A percentile compares a stretch with the other conserved stretches of the same genome.
Evolutionary conservation across 352 stramenopile genomes (phyloP).

Genomic region (Globisporangium orthogonon): DNA sequence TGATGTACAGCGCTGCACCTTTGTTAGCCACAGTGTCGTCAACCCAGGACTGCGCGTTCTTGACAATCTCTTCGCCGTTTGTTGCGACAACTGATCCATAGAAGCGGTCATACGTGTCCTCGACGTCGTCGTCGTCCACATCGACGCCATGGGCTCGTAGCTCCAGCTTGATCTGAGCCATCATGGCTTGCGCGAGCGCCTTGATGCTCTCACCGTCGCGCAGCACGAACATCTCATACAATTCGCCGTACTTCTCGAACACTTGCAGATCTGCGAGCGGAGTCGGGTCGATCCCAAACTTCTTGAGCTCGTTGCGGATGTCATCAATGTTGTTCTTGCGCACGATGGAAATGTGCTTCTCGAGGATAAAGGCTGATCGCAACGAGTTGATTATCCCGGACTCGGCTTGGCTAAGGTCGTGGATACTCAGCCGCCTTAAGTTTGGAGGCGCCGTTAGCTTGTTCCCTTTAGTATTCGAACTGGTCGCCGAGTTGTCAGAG

Average conservation of each 20-base stretch:
- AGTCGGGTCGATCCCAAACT: slow-evolving; percentile 41
- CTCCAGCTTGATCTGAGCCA: slow-evolving; percentile 65
- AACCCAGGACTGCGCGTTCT: slow-evolving; percentile 68
- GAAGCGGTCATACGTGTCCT: slow-evolving; percentile 62
- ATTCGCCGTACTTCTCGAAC: slow-evolving; percentile 31
- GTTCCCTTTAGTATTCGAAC: too few species aligned
- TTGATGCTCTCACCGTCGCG: slow-evolving; percentile 66
- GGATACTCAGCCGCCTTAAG: slow-evolving; percentile 20
- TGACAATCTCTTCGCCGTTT: slow-evolving; percentile 49
- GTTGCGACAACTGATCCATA: slow-evolving; percentile 43
- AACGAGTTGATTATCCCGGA: slow-evolving; percentile 47
- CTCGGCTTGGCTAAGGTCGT: slow-evolving; percentile 48
- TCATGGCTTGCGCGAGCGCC: slow-evolving; percentile 39
- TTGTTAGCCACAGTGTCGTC: slow-evolving; percentile 32
- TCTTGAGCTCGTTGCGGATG: slow-evolving; percentile 42
- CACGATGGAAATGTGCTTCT: slow-evolving; percentile 64
- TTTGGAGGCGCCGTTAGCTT: slow-evolving; percentile 16
- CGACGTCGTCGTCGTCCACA: slow-evolving; percentile 47
- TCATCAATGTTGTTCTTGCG: slow-evolving; percentile 25
- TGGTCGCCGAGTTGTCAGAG: not conserved
- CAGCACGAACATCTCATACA: slow-evolving; percentile 68
- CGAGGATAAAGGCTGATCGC: slow-evolving; percentile 54
- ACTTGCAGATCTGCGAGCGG: slow-evolving; percentile 14
- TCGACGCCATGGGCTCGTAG: slow-evolving; percentile 46
- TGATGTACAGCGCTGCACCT: slow-evolving; percentile 37